phyloP scores from a whole-genome alignment of 257 asterid genomes.

The Salvia splendens region DNA sequence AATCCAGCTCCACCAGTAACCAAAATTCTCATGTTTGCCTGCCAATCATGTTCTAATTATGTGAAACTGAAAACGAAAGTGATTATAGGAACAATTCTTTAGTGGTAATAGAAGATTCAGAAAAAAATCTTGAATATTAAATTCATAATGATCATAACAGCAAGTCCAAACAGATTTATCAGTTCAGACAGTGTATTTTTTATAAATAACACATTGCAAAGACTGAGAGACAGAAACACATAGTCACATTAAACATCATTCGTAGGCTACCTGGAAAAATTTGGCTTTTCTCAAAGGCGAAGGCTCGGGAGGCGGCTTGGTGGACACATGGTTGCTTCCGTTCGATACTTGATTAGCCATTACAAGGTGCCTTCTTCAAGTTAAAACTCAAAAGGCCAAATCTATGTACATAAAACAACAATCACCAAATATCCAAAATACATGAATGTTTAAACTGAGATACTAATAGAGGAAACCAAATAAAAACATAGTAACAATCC shows the following conservation, averaged over 20 bases:
- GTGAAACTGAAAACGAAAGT: neutral
- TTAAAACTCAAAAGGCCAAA: constrained; percentile 24
- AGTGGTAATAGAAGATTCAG: neutral
- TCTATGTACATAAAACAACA: constrained; percentile 6
- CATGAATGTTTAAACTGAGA: neutral
- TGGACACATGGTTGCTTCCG: constrained; percentile 52
- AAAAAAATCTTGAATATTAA: neutral
- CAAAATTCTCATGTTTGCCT: constrained; percentile 97
- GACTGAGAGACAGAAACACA: neutral
- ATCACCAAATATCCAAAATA: constrained; percentile 20
- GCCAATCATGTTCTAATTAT: constrained; percentile 27
- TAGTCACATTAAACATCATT: neutral
- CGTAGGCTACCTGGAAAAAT: constrained; percentile 64
- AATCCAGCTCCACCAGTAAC: constrained; percentile 99
- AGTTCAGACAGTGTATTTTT: too few relatives aligned
- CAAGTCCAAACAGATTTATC: too few relatives aligned
- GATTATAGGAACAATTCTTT: neutral
- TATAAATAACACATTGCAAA: too few relatives aligned
- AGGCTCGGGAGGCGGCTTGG: constrained; percentile 97
- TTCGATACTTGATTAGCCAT: constrained; percentile 77
- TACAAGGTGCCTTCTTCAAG: constrained; percentile 29
- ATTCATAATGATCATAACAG: neutral
- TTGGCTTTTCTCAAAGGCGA: constrained; percentile 91
- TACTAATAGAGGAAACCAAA: constrained; percentile 1
- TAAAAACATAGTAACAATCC: constrained; percentile 8